Percentiles rank a stretch among this genome's conserved stretches.
phyloP scores from a whole-genome alignment of 2,329 filamentous ascomycete genomes.

The Zalaria obscura region DNA sequence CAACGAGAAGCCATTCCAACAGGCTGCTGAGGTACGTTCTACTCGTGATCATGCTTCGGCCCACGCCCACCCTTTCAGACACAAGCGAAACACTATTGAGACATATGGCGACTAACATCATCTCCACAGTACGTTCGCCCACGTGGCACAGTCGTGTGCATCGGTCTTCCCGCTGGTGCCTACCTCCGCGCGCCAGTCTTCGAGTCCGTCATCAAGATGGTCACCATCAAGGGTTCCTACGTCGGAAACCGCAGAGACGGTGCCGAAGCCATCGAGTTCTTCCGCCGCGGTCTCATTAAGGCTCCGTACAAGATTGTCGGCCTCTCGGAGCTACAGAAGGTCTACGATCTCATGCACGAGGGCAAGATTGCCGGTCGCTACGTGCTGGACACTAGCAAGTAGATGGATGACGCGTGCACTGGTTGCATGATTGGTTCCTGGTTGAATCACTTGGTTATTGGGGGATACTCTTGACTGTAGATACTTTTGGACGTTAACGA shows the following conservation, averaged over 20 bases:
- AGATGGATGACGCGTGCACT: constrained; percentile 10
- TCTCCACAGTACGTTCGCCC: constrained; percentile 57
- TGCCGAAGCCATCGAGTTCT: constrained; percentile 85
- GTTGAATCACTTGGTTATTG: too few relatives aligned
- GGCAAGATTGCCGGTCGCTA: constrained; percentile 65
- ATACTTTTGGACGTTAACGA: too few relatives aligned
- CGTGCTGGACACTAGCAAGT: constrained; percentile 61
- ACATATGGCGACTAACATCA: neutral
- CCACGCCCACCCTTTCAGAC: neutral
- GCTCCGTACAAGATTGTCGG: constrained; percentile 76
- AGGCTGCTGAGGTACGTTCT: constrained; percentile 49
- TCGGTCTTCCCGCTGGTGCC: constrained; percentile 72
- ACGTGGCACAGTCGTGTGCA: constrained; percentile 71
- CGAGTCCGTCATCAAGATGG: constrained; percentile 77
- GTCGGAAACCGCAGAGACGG: constrained; percentile 86
- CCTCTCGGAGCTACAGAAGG: constrained; percentile 61
- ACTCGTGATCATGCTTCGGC: neutral
- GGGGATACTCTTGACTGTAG: too few relatives aligned
- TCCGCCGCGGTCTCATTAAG: constrained; percentile 67
- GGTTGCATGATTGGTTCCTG: too few relatives aligned
- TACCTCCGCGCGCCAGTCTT: constrained; percentile 76
- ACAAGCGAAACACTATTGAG: neutral
- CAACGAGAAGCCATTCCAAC: constrained; percentile 86
- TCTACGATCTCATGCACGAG: constrained; percentile 58
- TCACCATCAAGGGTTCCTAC: constrained; percentile 83